Conservation (phyloP, 352 stramenopile genomes). For the Pythium pyrilobum region DNA sequence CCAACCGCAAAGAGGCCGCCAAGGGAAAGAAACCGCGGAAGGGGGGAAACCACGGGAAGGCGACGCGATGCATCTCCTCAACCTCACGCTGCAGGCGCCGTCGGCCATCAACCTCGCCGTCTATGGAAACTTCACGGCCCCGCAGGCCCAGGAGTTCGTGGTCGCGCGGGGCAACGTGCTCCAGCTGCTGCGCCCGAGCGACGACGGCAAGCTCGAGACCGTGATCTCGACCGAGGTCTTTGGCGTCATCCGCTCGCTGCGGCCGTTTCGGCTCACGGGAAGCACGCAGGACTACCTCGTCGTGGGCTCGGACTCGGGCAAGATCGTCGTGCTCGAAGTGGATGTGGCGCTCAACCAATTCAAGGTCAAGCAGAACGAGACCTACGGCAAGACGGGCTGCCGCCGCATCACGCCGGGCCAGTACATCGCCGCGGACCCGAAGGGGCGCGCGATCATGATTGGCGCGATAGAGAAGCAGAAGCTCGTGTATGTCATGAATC, state of each 20-base stretch:
- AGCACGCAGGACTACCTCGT: slow-evolving; percentile 94
- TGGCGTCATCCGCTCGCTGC: slow-evolving; percentile 89
- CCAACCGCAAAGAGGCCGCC: slow-evolving; percentile 3
- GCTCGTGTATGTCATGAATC: slow-evolving; percentile 99
- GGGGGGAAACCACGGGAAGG: background rate
- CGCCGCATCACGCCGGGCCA: slow-evolving; percentile 96
- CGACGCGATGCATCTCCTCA: slow-evolving; percentile 75
- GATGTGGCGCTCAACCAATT: slow-evolving; percentile 73
- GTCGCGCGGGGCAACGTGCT: slow-evolving; percentile 91
- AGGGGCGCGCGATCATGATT: slow-evolving; percentile 96
- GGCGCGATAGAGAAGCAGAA: slow-evolving; percentile 98
- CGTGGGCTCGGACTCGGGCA: slow-evolving; percentile 94
- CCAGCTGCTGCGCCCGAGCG: slow-evolving; percentile 89
- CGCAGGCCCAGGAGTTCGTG: slow-evolving; percentile 94
- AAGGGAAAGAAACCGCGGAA: background rate
- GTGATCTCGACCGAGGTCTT: slow-evolving; percentile 88
- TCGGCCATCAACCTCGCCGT: slow-evolving; percentile 76
- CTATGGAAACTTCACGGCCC: slow-evolving; percentile 90
- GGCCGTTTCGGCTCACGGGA: slow-evolving; percentile 84
- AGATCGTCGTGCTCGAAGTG: slow-evolving; percentile 95
- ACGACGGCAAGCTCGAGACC: slow-evolving; percentile 62
- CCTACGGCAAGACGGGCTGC: slow-evolving; percentile 96
- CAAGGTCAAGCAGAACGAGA: slow-evolving; percentile 89
- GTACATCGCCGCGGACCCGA: slow-evolving; percentile 96
- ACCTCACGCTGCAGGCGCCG: slow-evolving; percentile 84